Percentiles rank a stretch among this genome's conserved stretches.
phyloP scores from a whole-genome alignment of 257 asterid genomes.

The Fraxinus quadrangulata region DNA sequence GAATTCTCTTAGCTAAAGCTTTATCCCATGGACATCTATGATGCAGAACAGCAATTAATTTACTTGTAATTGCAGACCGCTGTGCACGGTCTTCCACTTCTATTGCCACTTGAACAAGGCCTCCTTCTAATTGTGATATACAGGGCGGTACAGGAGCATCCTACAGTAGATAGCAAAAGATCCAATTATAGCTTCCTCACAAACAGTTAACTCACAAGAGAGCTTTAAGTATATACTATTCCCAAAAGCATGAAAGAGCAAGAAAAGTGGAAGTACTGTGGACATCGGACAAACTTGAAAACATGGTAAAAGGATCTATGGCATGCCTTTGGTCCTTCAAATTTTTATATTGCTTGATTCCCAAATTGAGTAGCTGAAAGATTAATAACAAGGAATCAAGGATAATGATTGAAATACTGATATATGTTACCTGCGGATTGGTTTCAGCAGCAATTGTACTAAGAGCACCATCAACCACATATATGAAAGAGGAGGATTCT shows the following conservation, averaged over 20 bases:
- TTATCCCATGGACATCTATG: neutral
- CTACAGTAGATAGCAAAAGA: constrained; percentile 42
- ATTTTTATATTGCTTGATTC: constrained; percentile 6
- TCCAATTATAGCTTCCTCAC: constrained; percentile 6
- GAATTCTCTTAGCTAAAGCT: constrained; percentile 1
- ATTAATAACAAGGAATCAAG: constrained; percentile 3
- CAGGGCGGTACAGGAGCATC: constrained; percentile 99
- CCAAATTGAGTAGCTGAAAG: neutral
- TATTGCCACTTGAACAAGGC: constrained; percentile 98
- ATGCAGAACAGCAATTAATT: constrained; percentile 11
- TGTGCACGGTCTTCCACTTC: constrained; percentile 99
- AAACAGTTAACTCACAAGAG: constrained; percentile 22
- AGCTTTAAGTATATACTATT: constrained; percentile 8
- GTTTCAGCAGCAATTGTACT: constrained; percentile 98
- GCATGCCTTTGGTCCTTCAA: constrained; percentile 2
- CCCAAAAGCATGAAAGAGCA: constrained; percentile 19
- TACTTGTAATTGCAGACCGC: constrained; percentile 96
- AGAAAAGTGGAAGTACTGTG: constrained; percentile 15
- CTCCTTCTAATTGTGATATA: constrained; percentile 94
- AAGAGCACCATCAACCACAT: constrained; percentile 94
- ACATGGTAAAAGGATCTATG: neutral
- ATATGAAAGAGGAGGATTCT: constrained; percentile 73
- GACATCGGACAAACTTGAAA: neutral
- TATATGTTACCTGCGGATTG: constrained; percentile 78
- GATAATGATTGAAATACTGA: neutral